Evolutionary conservation across 2,329 filamentous ascomycete genomes (phyloP).

Genomic region (Colletotrichum caudatum): DNA sequence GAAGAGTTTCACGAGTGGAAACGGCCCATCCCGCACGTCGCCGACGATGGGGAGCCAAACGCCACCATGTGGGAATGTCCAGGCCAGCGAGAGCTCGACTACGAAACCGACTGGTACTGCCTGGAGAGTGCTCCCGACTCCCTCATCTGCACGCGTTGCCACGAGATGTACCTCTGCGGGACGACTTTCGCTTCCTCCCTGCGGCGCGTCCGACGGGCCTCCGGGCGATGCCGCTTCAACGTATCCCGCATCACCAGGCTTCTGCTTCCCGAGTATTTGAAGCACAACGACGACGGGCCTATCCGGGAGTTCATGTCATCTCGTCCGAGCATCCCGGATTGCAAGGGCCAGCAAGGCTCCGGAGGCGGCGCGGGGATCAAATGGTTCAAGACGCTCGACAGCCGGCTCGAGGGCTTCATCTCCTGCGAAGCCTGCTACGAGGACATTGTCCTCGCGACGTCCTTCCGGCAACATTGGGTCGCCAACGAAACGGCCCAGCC

Average conservation of each 20-base stretch:
- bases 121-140: slow-evolving; percentile 47
- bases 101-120: slow-evolving; percentile 51
- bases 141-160: slow-evolving; percentile 57
- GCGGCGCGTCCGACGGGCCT: slow-evolving; percentile 41
- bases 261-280: slow-evolving; percentile 51
- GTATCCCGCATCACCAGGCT: slow-evolving; percentile 50
- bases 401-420: slow-evolving; percentile 25
- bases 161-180: slow-evolving; percentile 52
- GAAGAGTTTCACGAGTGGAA: slow-evolving; percentile 23
- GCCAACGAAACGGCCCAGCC: slow-evolving; percentile 44
- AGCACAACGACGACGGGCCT: slow-evolving; percentile 44
- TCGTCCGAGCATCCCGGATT: slow-evolving; percentile 46
- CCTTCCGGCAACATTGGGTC: slow-evolving; percentile 20
- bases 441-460: slow-evolving; percentile 33
- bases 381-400: slow-evolving; percentile 45
- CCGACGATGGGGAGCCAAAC: slow-evolving; percentile 42
- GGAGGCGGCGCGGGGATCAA: slow-evolving; percentile 46
- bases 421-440: slow-evolving; percentile 41
- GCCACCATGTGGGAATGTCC: slow-evolving; percentile 48
- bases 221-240: slow-evolving; percentile 48
- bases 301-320: slow-evolving; percentile 48
- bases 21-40: slow-evolving; percentile 4
- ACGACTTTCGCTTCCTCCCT: slow-evolving; percentile 51
- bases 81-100: slow-evolving; percentile 46
- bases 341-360: slow-evolving; percentile 45